Conservation (phyloP, 2,329 filamentous ascomycete genomes). For the Podosphaera xanthii region DNA sequence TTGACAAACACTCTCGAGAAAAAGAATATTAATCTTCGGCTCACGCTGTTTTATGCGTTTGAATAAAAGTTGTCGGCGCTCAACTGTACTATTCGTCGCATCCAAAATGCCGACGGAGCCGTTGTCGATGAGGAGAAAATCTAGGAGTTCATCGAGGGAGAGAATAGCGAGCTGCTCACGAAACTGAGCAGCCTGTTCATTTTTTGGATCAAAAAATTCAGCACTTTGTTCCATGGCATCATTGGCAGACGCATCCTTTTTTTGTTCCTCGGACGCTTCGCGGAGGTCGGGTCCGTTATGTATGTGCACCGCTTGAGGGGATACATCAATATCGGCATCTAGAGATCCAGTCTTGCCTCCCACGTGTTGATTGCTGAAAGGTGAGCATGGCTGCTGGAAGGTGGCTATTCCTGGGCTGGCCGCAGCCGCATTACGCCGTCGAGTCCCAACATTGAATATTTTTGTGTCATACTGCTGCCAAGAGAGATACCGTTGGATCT, state of each 20-base stretch:
- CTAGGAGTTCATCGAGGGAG: conserved; percentile 74
- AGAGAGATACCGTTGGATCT: conserved; percentile 80
- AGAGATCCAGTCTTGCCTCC: conserved; percentile 6
- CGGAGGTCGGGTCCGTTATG: conserved; percentile 24
- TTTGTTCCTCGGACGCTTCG: conserved; percentile 6
- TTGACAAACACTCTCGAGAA: conserved; percentile 83
- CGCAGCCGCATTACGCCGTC: conserved; percentile 58
- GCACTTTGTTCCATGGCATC: conserved; percentile 67
- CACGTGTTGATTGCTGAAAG: conserved; percentile 11
- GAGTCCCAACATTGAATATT: conserved; percentile 95
- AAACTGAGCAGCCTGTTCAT: conserved; percentile 57
- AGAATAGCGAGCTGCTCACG: conserved; percentile 83
- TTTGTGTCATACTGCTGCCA: conserved; percentile 92
- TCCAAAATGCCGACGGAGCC: conserved; percentile 90
- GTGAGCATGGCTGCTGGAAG: conserved; percentile 2
- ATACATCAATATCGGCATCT: conserved; percentile 13
- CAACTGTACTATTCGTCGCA: conserved; percentile 86
- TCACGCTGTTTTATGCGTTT: conserved; percentile 63
- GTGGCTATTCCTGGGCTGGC: conserved; percentile 9
- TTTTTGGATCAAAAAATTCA: conserved; percentile 80
- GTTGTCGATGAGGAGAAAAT: conserved; percentile 62
- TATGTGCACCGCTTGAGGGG: conserved; percentile 31
- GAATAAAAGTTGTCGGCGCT: conserved; percentile 63
- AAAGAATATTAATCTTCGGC: conserved; percentile 73
- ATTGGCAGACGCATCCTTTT: conserved; percentile 10